phyloP scores from a whole-genome alignment of 73 alveolate genomes.

The Paramecium tetraurelia region DNA sequence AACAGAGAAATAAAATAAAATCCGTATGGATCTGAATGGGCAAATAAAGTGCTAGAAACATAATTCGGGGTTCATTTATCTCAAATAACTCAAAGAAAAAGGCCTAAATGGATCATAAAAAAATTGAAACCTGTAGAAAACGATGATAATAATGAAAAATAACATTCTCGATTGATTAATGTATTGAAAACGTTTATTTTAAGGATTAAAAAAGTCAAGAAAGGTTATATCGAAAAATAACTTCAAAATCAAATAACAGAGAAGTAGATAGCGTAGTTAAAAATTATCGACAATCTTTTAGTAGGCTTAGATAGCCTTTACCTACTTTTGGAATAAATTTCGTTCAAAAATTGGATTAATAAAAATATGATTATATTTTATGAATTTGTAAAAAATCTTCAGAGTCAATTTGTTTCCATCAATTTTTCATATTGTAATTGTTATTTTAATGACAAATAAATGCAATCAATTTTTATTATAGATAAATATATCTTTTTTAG shows the following conservation, averaged over 20 bases:
- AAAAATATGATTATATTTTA: not conserved
- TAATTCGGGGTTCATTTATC: not conserved
- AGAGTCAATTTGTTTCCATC: not conserved
- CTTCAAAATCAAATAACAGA: not conserved
- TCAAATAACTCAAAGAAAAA: not conserved
- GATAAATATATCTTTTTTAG: not conserved
- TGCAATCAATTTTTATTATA: not conserved
- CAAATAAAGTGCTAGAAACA: not conserved
- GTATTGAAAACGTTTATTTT: not conserved
- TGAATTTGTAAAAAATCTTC: not conserved
- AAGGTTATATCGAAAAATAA: not conserved
- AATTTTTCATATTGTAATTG: not conserved
- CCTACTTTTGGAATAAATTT: not conserved
- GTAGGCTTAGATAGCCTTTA: not conserved
- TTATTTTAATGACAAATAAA: not conserved
- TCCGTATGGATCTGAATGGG: slow-evolving; percentile 37
- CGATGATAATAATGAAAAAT: not conserved
- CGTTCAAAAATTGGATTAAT: not conserved
- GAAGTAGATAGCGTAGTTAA: not conserved
- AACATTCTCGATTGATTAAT: not conserved
- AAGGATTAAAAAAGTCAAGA: not conserved
- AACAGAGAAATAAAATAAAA: not conserved
- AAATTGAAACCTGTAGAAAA: not conserved
- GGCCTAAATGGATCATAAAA: slow-evolving; percentile 37
- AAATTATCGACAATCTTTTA: not conserved